A percentile compares a stretch with the other conserved stretches of the same genome.
Evolutionary conservation across 257 asterid genomes (phyloP).

Genomic region (Lycium barbarum): DNA sequence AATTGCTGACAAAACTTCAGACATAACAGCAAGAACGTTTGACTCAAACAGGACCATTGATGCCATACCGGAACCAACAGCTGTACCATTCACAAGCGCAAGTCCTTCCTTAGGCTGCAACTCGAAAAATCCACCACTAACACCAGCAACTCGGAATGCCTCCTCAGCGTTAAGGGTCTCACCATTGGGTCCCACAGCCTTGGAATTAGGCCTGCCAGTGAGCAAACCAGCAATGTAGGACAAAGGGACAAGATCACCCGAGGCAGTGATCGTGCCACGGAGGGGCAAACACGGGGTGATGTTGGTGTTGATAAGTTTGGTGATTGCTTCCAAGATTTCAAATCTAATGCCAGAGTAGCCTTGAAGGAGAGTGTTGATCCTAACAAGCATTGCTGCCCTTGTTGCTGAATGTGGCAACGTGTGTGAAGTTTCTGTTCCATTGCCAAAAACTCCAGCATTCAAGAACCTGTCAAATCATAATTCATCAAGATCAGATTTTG

Average conservation of each 20-base stretch:
- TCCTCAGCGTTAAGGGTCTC: slow-evolving; percentile 50
- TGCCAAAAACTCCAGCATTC: slow-evolving; percentile 60
- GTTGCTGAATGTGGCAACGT: slow-evolving; percentile 53
- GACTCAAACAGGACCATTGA: slow-evolving; percentile 54
- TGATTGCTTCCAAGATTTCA: slow-evolving; percentile 56
- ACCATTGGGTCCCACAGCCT: slow-evolving; percentile 54
- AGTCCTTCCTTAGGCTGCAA: slow-evolving; percentile 63
- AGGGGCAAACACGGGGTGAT: slow-evolving; percentile 60
- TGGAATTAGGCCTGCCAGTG: slow-evolving; percentile 58
- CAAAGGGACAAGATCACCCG: slow-evolving; percentile 59
- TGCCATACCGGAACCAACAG: slow-evolving; percentile 62
- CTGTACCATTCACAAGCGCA: slow-evolving; percentile 58
- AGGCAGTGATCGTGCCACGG: slow-evolving; percentile 58
- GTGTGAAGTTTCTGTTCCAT: slow-evolving; percentile 47
- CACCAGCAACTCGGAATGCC: slow-evolving; percentile 48
- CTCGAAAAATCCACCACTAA: slow-evolving; percentile 46
- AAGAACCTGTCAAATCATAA: slow-evolving; percentile 41
- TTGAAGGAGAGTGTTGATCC: slow-evolving; percentile 64
- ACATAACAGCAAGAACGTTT: slow-evolving; percentile 42
- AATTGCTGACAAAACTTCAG: slow-evolving; percentile 55
- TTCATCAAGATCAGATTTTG: not conserved
- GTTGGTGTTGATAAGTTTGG: slow-evolving; percentile 52
- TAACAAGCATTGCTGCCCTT: slow-evolving; percentile 61
- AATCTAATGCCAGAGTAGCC: slow-evolving; percentile 63
- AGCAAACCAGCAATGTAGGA: slow-evolving; percentile 59